These are phyloP conservation scores for Beauveria rudraprayagi DNA, from an alignment of 2,329 filamentous ascomycete genomes.

Conservation along the genomic window DNA sequence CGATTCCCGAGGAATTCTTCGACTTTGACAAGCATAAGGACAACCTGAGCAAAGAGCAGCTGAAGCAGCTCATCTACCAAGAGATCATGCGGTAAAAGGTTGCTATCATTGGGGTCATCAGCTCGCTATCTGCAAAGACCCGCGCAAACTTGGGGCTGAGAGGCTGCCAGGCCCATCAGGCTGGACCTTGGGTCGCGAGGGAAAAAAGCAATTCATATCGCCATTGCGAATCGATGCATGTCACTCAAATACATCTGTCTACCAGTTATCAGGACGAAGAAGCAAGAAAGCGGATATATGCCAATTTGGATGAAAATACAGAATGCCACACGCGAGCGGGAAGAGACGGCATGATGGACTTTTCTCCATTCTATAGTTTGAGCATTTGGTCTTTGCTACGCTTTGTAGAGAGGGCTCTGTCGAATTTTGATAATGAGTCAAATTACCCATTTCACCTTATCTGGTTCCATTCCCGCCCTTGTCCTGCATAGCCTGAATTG, in stretches of 20 bases:
- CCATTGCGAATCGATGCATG: neutral
- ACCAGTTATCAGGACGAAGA: neutral
- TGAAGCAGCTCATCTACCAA: slow-evolving; percentile 95
- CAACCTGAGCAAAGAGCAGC: slow-evolving; percentile 92
- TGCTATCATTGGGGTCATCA: neutral
- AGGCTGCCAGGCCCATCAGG: slow-evolving; percentile 2
- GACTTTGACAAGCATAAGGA: slow-evolving; percentile 99
- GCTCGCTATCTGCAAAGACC: neutral
- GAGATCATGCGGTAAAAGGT: slow-evolving; percentile 69
- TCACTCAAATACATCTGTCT: neutral
- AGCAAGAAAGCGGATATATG: slow-evolving; percentile 5
- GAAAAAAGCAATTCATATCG: neutral
- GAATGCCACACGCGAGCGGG: slow-evolving; percentile 4
- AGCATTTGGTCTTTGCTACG: neutral
- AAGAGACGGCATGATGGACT: neutral
- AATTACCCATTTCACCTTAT: neutral
- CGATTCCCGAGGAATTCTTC: slow-evolving; percentile 98
- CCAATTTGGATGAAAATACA: slow-evolving; percentile 10
- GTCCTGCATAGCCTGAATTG: neutral
- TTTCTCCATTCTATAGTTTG: slow-evolving; percentile 1
- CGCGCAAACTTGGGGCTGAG: neutral
- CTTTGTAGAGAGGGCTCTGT: neutral
- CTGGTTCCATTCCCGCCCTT: too few relatives aligned
- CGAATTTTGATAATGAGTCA: neutral
- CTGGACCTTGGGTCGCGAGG: slow-evolving; percentile 7